Conservation (phyloP, 2,329 filamentous ascomycete species). For the Xylaria sp. region DNA sequence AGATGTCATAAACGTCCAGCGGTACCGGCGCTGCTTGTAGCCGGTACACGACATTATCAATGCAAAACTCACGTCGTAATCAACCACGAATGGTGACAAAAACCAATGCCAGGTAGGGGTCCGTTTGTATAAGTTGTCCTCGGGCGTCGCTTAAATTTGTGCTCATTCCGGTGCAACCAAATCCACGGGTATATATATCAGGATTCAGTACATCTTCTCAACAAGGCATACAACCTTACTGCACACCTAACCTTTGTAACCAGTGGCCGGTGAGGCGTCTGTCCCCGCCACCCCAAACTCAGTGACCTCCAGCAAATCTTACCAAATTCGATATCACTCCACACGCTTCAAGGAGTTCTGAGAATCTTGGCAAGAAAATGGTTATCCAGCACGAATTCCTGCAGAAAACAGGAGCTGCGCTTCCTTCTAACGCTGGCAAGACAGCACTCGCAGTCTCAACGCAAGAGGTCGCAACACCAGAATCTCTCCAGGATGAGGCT, state of each 20-base stretch:
- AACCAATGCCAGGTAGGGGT: conserved; percentile 16
- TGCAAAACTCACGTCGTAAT: conserved; percentile 25
- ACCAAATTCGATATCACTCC: conserved; percentile 2
- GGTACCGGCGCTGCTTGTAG: conserved; percentile 24
- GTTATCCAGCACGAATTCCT: conserved; percentile 17
- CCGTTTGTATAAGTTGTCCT: conserved; percentile 18
- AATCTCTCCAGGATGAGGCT: conserved; percentile 19
- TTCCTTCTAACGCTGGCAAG: conserved; percentile 20
- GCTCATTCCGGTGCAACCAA: conserved; percentile 6
- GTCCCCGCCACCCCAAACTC: conserved; percentile 2
- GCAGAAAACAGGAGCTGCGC: not conserved
- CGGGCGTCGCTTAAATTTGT: conserved; percentile 6
- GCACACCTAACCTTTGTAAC: not conserved
- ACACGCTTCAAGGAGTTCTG: conserved; percentile 4
- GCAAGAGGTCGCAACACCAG: conserved; percentile 14
- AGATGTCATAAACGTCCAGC: conserved; percentile 20
- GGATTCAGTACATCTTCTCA: not conserved
- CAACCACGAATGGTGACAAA: conserved; percentile 15
- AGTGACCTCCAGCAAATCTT: not conserved
- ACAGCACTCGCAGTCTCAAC: conserved; percentile 23
- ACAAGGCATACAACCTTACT: conserved; percentile 13
- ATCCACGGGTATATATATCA: conserved; percentile 9
- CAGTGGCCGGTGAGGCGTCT: not conserved
- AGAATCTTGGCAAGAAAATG: conserved; percentile 14
- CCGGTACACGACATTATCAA: conserved; percentile 32